Evolutionary conservation across 345 rosid species (phyloP).

Genomic region (Toxicodendron radicans): DNA sequence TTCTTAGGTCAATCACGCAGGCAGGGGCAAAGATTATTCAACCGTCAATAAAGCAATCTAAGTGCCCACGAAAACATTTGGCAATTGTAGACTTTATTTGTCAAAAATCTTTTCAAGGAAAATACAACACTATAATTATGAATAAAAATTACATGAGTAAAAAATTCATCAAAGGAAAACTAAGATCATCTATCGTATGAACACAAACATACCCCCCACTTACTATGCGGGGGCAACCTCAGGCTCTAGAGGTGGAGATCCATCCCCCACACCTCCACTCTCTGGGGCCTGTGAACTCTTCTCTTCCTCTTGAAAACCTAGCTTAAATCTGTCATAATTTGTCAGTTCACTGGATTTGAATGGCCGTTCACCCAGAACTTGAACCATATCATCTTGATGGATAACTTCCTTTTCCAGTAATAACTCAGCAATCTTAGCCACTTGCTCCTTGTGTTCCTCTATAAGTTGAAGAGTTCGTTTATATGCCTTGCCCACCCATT

Average conservation of each 20-base stretch:
- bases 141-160: conserved; percentile 4
- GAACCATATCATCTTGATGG: conserved; percentile 72
- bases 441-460: conserved; percentile 73
- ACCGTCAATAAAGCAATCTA: not conserved
- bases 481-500: conserved; percentile 86
- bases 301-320: conserved; percentile 62
- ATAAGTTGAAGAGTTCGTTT: conserved; percentile 56
- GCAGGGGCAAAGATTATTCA: not conserved
- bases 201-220: not conserved
- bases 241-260: conserved; percentile 58
- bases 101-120: not conserved
- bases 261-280: conserved; percentile 44
- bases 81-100: not conserved
- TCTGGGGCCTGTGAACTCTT: conserved; percentile 24
- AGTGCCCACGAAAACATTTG: not conserved
- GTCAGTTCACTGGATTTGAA: conserved; percentile 63
- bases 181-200: conserved; percentile 5
- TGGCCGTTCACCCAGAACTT: conserved; percentile 83
- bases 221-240: conserved; percentile 61
- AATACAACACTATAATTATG: not conserved
- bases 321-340: conserved; percentile 75
- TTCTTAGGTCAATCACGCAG: too few relatives aligned
- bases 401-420: conserved; percentile 85
- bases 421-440: conserved; percentile 79
- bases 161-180: not conserved